phyloP scores from a whole-genome alignment of 75 land plant genomes.

The Chamaecyparis obtusa region DNA sequence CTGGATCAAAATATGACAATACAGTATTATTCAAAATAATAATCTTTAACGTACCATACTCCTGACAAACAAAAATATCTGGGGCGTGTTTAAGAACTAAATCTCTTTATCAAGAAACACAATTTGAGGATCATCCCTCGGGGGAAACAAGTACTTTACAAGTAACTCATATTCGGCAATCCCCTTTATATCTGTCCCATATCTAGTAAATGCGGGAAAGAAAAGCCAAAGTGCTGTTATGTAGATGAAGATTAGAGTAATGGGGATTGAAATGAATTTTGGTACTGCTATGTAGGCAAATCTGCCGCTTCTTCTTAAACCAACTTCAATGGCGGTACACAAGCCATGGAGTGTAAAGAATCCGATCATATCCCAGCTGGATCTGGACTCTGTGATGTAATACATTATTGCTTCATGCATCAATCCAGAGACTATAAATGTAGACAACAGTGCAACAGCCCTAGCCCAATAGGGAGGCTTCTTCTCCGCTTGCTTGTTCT shows the following conservation, averaged over 20 bases:
- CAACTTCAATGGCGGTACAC: conserved; percentile 11
- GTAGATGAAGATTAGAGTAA: conserved; percentile 20
- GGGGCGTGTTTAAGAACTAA: not conserved
- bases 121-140: not conserved
- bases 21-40: not conserved
- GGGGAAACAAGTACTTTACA: not conserved
- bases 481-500: not conserved
- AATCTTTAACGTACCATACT: too few relatives aligned
- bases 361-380: conserved; percentile 14
- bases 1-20: too few relatives aligned
- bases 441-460: conserved; percentile 9
- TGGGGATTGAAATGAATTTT: conserved; percentile 1
- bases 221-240: conserved; percentile 28
- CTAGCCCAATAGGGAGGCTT: conserved; percentile 16
- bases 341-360: conserved; percentile 30
- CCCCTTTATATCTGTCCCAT: conserved; percentile 3
- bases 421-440: conserved; percentile 28
- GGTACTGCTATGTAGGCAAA: not conserved
- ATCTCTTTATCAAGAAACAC: not conserved
- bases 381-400: conserved; percentile 15
- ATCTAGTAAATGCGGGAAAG: conserved; percentile 22
- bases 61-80: not conserved
- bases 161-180: conserved; percentile 14
- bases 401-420: conserved; percentile 23
- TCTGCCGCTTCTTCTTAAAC: not conserved